phyloP scores from a whole-genome alignment of 257 asterid genomes.

The Solanum sejunctum region DNA sequence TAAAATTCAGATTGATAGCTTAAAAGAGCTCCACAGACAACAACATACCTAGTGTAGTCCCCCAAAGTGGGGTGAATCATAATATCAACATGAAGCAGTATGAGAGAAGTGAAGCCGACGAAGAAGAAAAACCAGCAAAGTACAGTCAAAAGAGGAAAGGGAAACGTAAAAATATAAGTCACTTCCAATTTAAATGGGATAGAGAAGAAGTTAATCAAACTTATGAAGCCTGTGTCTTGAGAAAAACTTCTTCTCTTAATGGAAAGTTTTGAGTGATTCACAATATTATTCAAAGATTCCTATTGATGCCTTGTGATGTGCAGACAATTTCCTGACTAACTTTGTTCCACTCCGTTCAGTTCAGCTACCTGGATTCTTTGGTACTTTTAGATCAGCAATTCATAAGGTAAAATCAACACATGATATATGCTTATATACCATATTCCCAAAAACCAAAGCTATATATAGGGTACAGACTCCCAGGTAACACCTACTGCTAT shows the following conservation, averaged over 20 bases:
- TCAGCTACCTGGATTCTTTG: not conserved
- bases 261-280: not conserved
- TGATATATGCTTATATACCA: not conserved
- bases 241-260: not conserved
- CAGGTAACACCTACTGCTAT: not conserved
- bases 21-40: conserved; percentile 18
- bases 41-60: too few relatives aligned
- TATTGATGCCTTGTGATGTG: not conserved
- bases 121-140: not conserved
- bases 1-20: conserved; percentile 23
- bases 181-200: not conserved
- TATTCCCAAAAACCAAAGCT: not conserved
- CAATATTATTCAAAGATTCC: not conserved
- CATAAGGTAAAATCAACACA: not conserved
- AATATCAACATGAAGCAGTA: conserved; percentile 10
- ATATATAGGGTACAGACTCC: not conserved
- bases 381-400: not conserved
- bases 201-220: not conserved
- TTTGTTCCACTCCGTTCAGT: not conserved
- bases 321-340: not conserved
- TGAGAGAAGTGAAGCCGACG: not conserved
- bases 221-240: not conserved
- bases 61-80: conserved; percentile 6
- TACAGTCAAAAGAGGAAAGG: not conserved
- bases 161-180: not conserved